Evolutionary conservation across 1,139 yeast genomes (phyloP).

Genomic region (Pichia sp.): DNA sequence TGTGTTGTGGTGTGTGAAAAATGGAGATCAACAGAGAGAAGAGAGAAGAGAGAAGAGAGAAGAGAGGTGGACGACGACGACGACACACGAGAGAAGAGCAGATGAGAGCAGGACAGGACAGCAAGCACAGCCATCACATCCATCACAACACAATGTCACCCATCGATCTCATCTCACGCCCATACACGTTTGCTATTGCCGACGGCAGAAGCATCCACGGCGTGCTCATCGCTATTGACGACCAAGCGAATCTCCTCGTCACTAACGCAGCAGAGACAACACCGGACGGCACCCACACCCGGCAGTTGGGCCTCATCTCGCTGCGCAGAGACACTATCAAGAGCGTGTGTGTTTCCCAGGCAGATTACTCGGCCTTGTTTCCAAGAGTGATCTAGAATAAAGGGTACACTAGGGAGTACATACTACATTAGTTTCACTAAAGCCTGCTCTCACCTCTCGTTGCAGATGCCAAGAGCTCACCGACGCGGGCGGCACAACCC

Average conservation of each 20-base stretch:
- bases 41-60: background rate
- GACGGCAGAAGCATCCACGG: constrained; percentile 30
- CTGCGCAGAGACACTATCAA: constrained; percentile 27
- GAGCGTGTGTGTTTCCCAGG: constrained; percentile 2
- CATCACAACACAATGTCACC: constrained; percentile 12
- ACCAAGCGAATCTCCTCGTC: constrained; percentile 30
- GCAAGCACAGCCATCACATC: background rate
- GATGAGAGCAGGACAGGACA: background rate
- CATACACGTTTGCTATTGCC: constrained; percentile 21
- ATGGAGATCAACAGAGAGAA: background rate
- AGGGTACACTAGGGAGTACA: too few species aligned
- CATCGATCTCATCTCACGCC: constrained; percentile 24
- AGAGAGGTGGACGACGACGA: background rate
- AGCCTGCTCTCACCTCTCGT: too few species aligned
- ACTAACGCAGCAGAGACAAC: constrained; percentile 19
- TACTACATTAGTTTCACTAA: too few species aligned
- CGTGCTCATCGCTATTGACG: constrained; percentile 31
- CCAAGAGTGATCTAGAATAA: too few species aligned
- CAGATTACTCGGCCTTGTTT: too few species aligned
- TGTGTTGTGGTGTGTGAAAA: too few species aligned
- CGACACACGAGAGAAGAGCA: background rate
- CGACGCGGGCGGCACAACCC: constrained; percentile 18
- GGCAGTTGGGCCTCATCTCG: constrained; percentile 32
- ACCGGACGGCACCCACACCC: constrained; percentile 1
- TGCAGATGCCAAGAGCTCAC: too few species aligned